Conservation (phyloP, 176 grass and related monocot species). For the Tillandsia leiboldiana region DNA sequence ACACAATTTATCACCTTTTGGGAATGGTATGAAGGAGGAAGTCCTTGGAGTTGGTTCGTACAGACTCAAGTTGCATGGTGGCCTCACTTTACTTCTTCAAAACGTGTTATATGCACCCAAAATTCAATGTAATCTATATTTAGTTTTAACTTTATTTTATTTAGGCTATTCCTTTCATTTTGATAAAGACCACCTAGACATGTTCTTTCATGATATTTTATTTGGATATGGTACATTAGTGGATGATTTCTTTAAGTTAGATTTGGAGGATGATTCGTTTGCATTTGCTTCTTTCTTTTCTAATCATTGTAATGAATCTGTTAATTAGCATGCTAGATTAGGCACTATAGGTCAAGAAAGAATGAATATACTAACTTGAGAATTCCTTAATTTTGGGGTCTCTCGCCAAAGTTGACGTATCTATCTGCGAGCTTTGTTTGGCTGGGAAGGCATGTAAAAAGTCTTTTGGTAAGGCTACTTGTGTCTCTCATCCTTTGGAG, state of each 20-base stretch:
- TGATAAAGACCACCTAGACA: background rate
- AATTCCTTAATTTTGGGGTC: background rate
- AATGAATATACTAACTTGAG: background rate
- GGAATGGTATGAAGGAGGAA: background rate
- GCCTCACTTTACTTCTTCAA: too few relatives aligned
- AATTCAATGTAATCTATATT: too few relatives aligned
- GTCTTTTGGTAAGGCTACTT: too few relatives aligned
- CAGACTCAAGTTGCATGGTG: too few relatives aligned
- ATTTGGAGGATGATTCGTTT: background rate
- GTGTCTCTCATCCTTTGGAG: too few relatives aligned
- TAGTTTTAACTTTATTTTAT: too few relatives aligned
- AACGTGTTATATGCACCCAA: too few relatives aligned
- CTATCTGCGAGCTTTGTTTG: too few relatives aligned
- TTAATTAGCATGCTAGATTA: background rate
- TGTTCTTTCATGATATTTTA: too few relatives aligned
- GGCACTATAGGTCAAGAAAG: background rate
- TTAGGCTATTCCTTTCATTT: background rate
- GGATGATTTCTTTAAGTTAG: too few relatives aligned
- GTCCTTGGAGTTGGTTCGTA: background rate
- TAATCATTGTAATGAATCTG: background rate
- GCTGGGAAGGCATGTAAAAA: too few relatives aligned
- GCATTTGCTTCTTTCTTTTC: background rate
- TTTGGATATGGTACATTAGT: too few relatives aligned
- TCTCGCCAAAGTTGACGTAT: background rate
- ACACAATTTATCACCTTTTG: background rate